Evolutionary conservation across 805 yeast species (phyloP).

Genomic region (Osmozyma mogii): DNA sequence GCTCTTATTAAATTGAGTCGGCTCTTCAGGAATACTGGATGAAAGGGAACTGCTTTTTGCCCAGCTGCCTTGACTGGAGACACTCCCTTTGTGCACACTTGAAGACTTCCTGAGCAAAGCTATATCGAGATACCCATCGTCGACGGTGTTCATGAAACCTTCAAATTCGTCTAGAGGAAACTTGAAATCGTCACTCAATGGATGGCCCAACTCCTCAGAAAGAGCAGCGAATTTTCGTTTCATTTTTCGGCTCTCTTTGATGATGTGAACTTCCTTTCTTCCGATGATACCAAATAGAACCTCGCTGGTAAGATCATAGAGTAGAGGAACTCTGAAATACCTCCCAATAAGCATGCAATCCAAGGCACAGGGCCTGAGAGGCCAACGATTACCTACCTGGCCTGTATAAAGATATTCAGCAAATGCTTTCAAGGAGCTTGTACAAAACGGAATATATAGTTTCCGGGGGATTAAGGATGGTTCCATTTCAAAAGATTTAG

Average conservation of each 20-base stretch:
- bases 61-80: conserved; percentile 12
- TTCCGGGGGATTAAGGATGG: conserved; percentile 61
- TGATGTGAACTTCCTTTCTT: conserved; percentile 49
- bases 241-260: conserved; percentile 32
- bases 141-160: conserved; percentile 48
- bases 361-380: conserved; percentile 58
- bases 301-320: conserved; percentile 64
- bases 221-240: conserved; percentile 20
- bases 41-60: conserved; percentile 7
- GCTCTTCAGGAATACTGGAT: neutral
- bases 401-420: conserved; percentile 74
- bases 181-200: conserved; percentile 16
- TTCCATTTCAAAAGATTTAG: conserved; percentile 37
- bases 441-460: conserved; percentile 60
- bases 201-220: conserved; percentile 17
- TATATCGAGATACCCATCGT: conserved; percentile 58
- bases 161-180: conserved; percentile 46
- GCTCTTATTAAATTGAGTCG: neutral
- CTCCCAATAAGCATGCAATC: conserved; percentile 58
- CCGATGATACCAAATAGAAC: conserved; percentile 64
- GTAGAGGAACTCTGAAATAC: conserved; percentile 58
- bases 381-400: conserved; percentile 70
- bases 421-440: conserved; percentile 54
- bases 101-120: conserved; percentile 43
- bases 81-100: conserved; percentile 17